Conservation (phyloP, 306 rosid genomes). For the Quercus mongolica region DNA sequence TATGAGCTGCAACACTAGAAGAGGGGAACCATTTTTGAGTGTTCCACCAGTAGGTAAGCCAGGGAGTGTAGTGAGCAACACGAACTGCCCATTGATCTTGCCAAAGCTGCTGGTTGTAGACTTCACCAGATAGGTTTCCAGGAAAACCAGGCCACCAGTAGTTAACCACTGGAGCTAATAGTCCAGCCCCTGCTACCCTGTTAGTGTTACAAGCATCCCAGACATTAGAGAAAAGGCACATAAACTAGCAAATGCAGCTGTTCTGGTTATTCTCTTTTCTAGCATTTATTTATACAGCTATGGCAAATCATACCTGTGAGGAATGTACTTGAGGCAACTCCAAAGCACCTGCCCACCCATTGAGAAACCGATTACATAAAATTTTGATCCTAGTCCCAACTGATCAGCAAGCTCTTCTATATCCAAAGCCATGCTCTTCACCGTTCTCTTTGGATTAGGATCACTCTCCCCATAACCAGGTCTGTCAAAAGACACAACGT, state of each 20-base stretch:
- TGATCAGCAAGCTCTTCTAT: slow-evolving; percentile 89
- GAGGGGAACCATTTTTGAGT: slow-evolving; percentile 79
- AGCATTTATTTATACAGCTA: neutral
- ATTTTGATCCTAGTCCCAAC: slow-evolving; percentile 67
- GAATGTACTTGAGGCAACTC: slow-evolving; percentile 82
- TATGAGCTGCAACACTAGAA: slow-evolving; percentile 22
- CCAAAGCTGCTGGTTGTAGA: slow-evolving; percentile 23
- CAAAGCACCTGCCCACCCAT: slow-evolving; percentile 84
- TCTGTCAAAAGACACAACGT: slow-evolving; percentile 70
- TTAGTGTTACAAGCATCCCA: slow-evolving; percentile 16
- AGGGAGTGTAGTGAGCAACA: slow-evolving; percentile 69
- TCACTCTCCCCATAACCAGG: slow-evolving; percentile 98
- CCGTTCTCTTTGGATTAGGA: slow-evolving; percentile 75
- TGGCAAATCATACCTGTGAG: slow-evolving; percentile 58
- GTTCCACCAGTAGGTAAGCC: slow-evolving; percentile 96
- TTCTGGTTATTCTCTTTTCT: neutral
- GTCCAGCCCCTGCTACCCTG: slow-evolving; percentile 81
- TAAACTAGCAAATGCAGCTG: neutral
- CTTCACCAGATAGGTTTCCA: slow-evolving; percentile 53
- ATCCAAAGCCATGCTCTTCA: slow-evolving; percentile 71
- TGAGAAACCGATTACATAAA: slow-evolving; percentile 67
- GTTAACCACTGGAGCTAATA: slow-evolving; percentile 69
- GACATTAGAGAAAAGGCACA: slow-evolving; percentile 3
- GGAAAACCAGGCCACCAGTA: slow-evolving; percentile 89
- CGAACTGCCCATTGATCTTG: slow-evolving; percentile 78